These are phyloP conservation scores for Epichloe festucae DNA, from an alignment of 2,329 filamentous ascomycete species.

Conservation along the genomic window DNA sequence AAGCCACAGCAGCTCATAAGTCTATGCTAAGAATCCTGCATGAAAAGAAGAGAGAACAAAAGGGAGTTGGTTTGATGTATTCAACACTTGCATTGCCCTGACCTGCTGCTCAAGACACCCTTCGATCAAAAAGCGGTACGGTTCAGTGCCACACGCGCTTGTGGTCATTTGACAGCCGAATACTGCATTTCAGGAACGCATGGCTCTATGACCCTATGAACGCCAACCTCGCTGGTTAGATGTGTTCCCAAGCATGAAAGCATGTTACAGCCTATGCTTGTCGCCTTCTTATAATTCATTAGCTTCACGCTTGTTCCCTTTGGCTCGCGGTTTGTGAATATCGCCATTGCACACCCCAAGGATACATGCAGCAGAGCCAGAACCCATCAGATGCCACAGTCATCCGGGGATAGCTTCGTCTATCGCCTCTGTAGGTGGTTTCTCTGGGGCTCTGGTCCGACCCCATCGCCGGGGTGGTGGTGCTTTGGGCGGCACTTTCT, in stretches of 20 bases:
- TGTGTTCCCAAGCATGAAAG: too few relatives aligned
- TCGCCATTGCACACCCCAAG: background rate
- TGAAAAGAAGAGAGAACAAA: background rate
- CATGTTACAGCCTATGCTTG: background rate
- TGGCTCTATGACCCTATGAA: background rate
- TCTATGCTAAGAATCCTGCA: background rate
- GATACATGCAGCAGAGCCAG: background rate
- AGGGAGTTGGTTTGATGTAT: background rate
- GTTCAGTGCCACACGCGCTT: background rate
- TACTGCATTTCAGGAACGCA: background rate
- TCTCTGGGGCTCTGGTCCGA: constrained; percentile 24
- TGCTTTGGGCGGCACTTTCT: constrained; percentile 32
- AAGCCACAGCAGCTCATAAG: background rate
- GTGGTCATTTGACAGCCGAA: background rate
- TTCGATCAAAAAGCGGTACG: background rate
- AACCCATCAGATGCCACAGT: background rate
- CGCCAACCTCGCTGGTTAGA: too few relatives aligned
- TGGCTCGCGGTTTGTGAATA: background rate
- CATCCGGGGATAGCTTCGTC: background rate
- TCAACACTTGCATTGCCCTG: background rate
- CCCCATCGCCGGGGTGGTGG: constrained; percentile 33
- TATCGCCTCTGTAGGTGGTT: constrained; percentile 11
- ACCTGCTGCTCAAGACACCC: background rate
- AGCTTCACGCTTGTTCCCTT: background rate
- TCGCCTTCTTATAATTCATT: background rate